These are phyloP conservation scores for Lactarius quietus DNA, from an alignment of 768 basidiomycete genomes.

Conservation along the genomic window DNA sequence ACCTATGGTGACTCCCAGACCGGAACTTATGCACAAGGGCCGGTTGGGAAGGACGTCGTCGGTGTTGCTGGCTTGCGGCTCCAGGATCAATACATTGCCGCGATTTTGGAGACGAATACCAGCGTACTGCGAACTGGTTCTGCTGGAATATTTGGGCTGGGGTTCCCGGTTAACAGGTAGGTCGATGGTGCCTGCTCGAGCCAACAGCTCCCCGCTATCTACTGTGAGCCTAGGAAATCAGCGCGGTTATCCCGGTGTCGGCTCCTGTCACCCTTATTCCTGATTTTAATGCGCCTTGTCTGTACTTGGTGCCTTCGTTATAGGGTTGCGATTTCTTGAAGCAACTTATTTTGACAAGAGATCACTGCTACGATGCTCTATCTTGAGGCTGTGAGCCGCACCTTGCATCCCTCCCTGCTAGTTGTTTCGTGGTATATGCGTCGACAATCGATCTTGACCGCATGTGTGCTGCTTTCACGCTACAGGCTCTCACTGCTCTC, in stretches of 20 bases:
- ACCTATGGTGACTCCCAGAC: constrained; percentile 70
- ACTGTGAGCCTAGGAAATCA: background rate
- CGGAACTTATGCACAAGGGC: constrained; percentile 63
- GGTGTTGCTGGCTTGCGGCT: constrained; percentile 50
- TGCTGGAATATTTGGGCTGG: constrained; percentile 70
- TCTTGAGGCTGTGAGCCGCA: background rate
- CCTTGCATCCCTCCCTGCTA: background rate
- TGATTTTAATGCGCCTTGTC: background rate
- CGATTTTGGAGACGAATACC: constrained; percentile 67
- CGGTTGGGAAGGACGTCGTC: constrained; percentile 57
- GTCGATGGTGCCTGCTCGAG: constrained; percentile 9
- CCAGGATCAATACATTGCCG: constrained; percentile 55
- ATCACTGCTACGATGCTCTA: background rate
- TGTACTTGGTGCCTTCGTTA: background rate
- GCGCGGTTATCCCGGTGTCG: background rate
- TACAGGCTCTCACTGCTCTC: background rate
- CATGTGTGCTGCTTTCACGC: background rate
- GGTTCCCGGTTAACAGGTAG: constrained; percentile 71
- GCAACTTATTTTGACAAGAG: background rate
- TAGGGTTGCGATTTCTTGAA: background rate
- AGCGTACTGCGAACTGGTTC: constrained; percentile 52
- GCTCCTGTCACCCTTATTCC: background rate
- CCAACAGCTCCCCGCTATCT: background rate
- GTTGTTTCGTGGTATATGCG: background rate
- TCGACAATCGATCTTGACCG: background rate